phyloP scores from a whole-genome alignment of 495 filamentous ascomycete species.

The Podospora appendiculata region DNA sequence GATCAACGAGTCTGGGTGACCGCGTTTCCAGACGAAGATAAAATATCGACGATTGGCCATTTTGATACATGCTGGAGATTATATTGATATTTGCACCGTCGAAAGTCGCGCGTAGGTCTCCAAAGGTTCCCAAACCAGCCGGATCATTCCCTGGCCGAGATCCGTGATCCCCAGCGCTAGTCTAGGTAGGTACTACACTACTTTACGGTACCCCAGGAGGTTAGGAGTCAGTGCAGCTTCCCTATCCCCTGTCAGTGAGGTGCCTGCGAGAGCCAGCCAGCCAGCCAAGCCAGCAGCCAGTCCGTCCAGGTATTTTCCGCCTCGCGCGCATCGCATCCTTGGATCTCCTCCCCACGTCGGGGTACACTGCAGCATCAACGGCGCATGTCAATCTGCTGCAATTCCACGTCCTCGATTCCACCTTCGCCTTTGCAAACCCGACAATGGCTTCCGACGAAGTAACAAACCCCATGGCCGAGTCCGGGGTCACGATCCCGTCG shows the following conservation, averaged over 20 bases:
- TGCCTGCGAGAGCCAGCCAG: neutral
- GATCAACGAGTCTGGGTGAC: too few species aligned
- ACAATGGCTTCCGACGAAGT: constrained; percentile 42
- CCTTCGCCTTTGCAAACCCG: neutral
- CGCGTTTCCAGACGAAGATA: too few species aligned
- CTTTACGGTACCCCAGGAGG: too few species aligned
- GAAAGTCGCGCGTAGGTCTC: too few species aligned
- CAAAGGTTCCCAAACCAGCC: too few species aligned
- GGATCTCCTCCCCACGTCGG: constrained; percentile 1
- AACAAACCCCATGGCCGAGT: constrained; percentile 63
- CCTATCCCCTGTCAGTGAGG: neutral
- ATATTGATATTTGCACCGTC: too few species aligned
- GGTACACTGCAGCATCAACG: neutral
- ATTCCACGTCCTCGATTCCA: neutral
- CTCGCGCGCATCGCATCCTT: neutral
- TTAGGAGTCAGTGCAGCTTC: neutral
- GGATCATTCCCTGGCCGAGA: too few species aligned
- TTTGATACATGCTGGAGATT: too few species aligned
- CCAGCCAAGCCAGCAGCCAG: too few species aligned
- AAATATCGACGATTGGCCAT: too few species aligned
- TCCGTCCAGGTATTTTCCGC: neutral
- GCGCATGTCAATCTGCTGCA: neutral
- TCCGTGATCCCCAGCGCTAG: too few species aligned
- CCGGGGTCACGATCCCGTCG: constrained; percentile 75
- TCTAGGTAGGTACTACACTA: too few species aligned